Base-by-base conservation (phyloP, 192 early-diverging fungal genomes). In the Chytriomyces hyalinus region DNA sequence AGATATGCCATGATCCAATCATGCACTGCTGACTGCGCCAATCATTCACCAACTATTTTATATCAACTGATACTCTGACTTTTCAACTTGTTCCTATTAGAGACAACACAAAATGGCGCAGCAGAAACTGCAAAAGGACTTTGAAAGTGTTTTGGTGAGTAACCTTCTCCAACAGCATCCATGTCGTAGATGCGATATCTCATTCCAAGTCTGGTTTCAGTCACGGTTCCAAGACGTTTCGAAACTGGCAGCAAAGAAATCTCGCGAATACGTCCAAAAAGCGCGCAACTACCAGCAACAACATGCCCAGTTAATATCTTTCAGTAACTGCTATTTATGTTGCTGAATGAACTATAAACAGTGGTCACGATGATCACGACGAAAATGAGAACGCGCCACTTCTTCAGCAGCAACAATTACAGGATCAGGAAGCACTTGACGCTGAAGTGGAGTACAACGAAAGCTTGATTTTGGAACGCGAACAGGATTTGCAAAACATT, bases 381-480 rank as follows among this genome's bases (percentile, higher is more conserved):
- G 72, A 24, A n/a, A 72, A 76, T 28, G 92, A 92, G 62, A 84
- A 87, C 43, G 77, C 82, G 47, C 89, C 92, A 3, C 81, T 94
- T 20, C 84, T 93, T 13, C 67, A 66, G 10, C 49, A 61, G 8
- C 57, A 85, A 6, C 73, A 86, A 57, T 67, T 74, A 9, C 60
- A 73, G 9, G 47, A 49, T 50, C 24, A 43, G 5, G 22, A 43
- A 15, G 91, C 91, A 6, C 81, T 97, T 6, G 97, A 97, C 67
- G 93, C 92, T 73, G 95, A 99, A 66, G 83, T 98, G 10, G 94
- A 96, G 81, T 97, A 92, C 76, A 99, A 99, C 81, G 96, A 98
- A 78, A 87, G 89, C 0, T 78, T 99, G 49, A 99, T 99, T 77
- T 88, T 88, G 15, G 97, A 99, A 84, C 90, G 97, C 22, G 97